These are phyloP conservation scores for Coemansia sp. DNA, from an alignment of 192 early-diverging fungal species.

Conservation along the genomic window DNA sequence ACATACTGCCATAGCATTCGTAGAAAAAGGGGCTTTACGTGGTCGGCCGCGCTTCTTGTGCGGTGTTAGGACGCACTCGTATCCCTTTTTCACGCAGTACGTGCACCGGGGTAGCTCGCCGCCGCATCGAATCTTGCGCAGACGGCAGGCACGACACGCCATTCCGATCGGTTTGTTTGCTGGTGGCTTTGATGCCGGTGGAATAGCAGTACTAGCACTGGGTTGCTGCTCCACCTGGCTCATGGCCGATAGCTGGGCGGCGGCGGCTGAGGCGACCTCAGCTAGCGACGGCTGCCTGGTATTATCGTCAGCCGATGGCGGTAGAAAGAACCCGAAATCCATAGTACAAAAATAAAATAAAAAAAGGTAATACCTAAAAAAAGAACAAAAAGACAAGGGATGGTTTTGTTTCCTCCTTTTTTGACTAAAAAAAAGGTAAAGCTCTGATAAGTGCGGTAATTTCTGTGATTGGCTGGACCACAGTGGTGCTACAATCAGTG, in stretches of 20 bases:
- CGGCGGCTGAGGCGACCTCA: slow-evolving; percentile 6
- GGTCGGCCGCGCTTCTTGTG: slow-evolving; percentile 55
- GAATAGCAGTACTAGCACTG: too few species aligned
- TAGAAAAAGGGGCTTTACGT: too few species aligned
- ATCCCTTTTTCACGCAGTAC: slow-evolving; percentile 52
- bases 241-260: neutral
- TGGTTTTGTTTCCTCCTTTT: too few species aligned
- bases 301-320: neutral
- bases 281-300: slow-evolving; percentile 11
- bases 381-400: neutral
- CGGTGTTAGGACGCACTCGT: slow-evolving; percentile 51
- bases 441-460: slow-evolving; percentile 7
- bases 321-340: slow-evolving; percentile 3
- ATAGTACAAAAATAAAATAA: neutral
- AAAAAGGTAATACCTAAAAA: neutral
- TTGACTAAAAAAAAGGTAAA: too few species aligned
- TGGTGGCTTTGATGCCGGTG: neutral
- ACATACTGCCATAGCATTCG: too few species aligned
- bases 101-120: slow-evolving; percentile 53
- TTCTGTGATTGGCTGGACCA: slow-evolving; percentile 17
- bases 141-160: slow-evolving; percentile 53
- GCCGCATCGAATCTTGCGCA: slow-evolving; percentile 56
- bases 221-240: too few species aligned
- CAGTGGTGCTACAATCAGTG: too few species aligned
- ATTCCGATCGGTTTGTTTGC: slow-evolving; percentile 47